Conservation (phyloP, 306 rosid genomes). For the Echinosophora koreensis region DNA sequence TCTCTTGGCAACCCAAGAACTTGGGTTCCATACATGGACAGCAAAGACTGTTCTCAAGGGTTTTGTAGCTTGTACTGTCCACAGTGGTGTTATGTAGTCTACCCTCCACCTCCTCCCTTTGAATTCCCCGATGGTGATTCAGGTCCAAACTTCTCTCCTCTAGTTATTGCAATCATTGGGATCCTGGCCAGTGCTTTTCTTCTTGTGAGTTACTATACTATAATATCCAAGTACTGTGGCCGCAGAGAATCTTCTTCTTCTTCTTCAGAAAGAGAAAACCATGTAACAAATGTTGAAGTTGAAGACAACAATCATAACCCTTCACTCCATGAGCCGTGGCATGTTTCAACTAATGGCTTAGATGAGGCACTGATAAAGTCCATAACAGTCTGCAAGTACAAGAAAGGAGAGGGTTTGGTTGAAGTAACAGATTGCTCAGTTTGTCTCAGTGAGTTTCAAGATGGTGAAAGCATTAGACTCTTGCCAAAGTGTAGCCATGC, state of each 20-base stretch:
- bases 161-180: slow-evolving; percentile 84
- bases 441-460: slow-evolving; percentile 90
- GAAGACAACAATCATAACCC: slow-evolving; percentile 63
- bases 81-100: slow-evolving; percentile 80
- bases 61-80: slow-evolving; percentile 85
- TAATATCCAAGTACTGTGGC: slow-evolving; percentile 87
- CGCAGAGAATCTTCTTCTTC: slow-evolving; percentile 47
- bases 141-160: slow-evolving; percentile 77
- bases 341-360: slow-evolving; percentile 64
- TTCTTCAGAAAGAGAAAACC: slow-evolving; percentile 40
- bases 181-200: slow-evolving; percentile 89
- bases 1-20: slow-evolving; percentile 72
- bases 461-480: slow-evolving; percentile 72
- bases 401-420: slow-evolving; percentile 71
- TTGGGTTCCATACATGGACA: slow-evolving; percentile 78
- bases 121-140: slow-evolving; percentile 70
- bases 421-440: slow-evolving; percentile 84
- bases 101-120: slow-evolving; percentile 85
- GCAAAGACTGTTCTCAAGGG: slow-evolving; percentile 89
- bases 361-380: slow-evolving; percentile 84
- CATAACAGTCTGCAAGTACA: slow-evolving; percentile 78
- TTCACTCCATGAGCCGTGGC: slow-evolving; percentile 81
- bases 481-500: slow-evolving; percentile 94
- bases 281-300: slow-evolving; percentile 48
- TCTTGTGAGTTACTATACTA: slow-evolving; percentile 78